Evolutionary conservation across 495 filamentous ascomycete genomes (phyloP).

Genomic region (Elasticomyces elasticus): DNA sequence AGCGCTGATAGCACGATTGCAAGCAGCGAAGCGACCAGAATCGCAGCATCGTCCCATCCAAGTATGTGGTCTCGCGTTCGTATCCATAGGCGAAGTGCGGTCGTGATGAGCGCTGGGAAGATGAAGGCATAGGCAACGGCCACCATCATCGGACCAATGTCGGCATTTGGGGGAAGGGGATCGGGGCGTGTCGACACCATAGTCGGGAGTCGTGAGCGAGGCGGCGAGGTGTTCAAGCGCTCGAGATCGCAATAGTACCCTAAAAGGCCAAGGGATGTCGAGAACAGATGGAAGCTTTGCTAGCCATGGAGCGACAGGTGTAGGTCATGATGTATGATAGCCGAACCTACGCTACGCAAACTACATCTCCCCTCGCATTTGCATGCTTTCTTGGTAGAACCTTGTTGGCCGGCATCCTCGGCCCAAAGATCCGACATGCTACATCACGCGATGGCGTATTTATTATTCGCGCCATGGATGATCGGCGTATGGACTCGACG

Average conservation of each 20-base stretch:
- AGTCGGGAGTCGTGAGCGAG: not conserved
- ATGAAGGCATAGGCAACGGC: conserved; percentile 19
- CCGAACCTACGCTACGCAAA: no score
- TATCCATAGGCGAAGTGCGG: conserved; percentile 18
- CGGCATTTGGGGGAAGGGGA: conserved; percentile 8
- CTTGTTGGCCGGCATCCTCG: no score
- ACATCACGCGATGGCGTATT: no score
- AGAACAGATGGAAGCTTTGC: no score
- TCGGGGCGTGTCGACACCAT: conserved; percentile 6
- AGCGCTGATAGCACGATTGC: conserved; percentile 11
- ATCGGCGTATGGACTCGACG: no score
- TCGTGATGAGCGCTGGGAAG: conserved; percentile 16
- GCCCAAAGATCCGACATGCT: no score
- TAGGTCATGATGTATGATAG: no score
- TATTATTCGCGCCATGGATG: no score
- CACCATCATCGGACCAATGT: conserved; percentile 21
- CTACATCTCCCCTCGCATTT: no score
- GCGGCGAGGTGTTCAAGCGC: not conserved
- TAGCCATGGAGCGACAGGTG: no score
- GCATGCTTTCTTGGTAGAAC: no score
- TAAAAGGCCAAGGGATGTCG: no score
- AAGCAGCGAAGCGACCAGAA: conserved; percentile 7
- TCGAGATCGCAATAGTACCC: not conserved
- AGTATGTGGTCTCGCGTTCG: conserved; percentile 9
- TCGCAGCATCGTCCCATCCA: conserved; percentile 24